Evolutionary conservation across 1,139 yeast species (phyloP), one percentile per base, ranked within the genome.

Genomic region (Hansenula lynferdii): DNA sequence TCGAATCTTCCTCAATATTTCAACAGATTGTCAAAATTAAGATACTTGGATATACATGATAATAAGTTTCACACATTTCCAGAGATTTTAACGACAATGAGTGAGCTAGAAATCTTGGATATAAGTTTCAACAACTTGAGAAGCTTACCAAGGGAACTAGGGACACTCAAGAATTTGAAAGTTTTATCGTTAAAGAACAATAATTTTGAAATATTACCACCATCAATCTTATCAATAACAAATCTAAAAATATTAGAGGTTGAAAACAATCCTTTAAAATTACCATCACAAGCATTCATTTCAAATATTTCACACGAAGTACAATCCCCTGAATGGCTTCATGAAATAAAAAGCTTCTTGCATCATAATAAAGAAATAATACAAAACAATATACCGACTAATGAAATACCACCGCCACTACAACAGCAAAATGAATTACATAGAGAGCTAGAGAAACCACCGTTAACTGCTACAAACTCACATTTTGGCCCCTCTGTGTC

Each of bases 161-260:
- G 62, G 3, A 53, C 49, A 31, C 58, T 83, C 50, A 64, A 57
- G 34, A 34, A 64, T 40, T 59, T 82, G 42, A 70, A 72, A 48
- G 81, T 82, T 5, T 59, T 86, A 15, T 79, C 85, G 11, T 61
- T 86, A 41, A 79, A 79, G 42, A 72, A 75, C 45, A 86, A 86
- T 59, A 63, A 64, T 31, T 69, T 86, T 46, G 68, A 72, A 37
- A 71, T 71, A 34, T 61, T 85, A 16, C 80, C 87, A 8, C 76
- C 79, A 1, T 65, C 71, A 10, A 60, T 80, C 23, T 72, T 79
- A 0, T 75, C 72, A 28, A 58, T 85, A 47, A 58, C 64, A 3
- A 69, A 67, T 39, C 66, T 86, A 37, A 70, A 74, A 43, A 72
- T 82, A 37, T 64, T 85, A n/a, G 92, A 84, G 53, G 67, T 83